Conservation (phyloP, 495 filamentous ascomycete species). For the Aspergillus asperescens region DNA sequence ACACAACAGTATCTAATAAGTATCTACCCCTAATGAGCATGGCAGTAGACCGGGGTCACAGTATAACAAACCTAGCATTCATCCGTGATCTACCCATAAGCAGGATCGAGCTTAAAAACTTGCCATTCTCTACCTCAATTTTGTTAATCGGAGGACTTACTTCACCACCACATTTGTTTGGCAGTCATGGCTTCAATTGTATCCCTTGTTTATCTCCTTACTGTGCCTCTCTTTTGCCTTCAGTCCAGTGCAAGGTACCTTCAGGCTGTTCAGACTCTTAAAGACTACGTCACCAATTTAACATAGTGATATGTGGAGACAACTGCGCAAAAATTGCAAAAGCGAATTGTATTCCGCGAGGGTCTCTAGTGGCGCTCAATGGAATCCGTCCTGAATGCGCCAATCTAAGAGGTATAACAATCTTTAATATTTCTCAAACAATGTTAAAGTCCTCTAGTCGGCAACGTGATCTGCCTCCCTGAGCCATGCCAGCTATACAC, state of each 20-base stretch:
- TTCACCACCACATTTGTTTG: too few relatives aligned
- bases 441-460: not conserved
- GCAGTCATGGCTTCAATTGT: too few relatives aligned
- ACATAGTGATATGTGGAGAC: slow-evolving; percentile 4
- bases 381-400: not conserved
- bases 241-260: not conserved
- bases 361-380: not conserved
- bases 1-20: too few relatives aligned
- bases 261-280: too few relatives aligned
- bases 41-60: too few relatives aligned
- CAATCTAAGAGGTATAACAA: not conserved
- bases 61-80: too few relatives aligned
- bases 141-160: too few relatives aligned
- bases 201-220: not conserved
- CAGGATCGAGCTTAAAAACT: too few relatives aligned
- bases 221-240: not conserved
- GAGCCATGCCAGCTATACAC: slow-evolving; percentile 1
- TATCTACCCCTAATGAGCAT: too few relatives aligned
- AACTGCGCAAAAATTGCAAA: slow-evolving; percentile 1
- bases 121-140: too few relatives aligned
- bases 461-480: slow-evolving; percentile 3
- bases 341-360: not conserved
- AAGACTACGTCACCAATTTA: not conserved
- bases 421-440: not conserved
- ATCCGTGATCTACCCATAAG: too few relatives aligned